A percentile compares a stretch with the other conserved stretches of the same genome.
phyloP scores from a whole-genome alignment of 768 basidiomycete genomes.

The Auriculariales sp. region DNA sequence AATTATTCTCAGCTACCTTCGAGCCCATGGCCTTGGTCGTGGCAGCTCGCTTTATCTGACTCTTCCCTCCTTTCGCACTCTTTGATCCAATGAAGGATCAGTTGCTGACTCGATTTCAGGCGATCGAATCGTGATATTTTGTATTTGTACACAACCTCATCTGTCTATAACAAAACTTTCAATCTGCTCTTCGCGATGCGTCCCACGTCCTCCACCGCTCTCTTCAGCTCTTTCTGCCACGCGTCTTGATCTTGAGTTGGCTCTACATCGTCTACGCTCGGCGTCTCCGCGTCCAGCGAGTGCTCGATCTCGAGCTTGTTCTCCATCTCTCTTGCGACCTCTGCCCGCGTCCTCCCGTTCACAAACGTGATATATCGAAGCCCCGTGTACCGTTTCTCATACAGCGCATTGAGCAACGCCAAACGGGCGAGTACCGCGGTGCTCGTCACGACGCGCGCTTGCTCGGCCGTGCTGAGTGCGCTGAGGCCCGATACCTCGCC shows the following conservation, averaged over 20 bases:
- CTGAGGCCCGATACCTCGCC: constrained; percentile 71
- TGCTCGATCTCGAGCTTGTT: constrained; percentile 36
- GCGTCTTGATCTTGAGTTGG: constrained; percentile 25
- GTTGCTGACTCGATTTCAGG: neutral
- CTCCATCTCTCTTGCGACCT: constrained; percentile 72
- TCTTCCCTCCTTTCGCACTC: constrained; percentile 1
- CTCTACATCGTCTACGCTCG: constrained; percentile 18
- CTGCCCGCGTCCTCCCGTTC: constrained; percentile 60
- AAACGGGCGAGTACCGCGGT: constrained; percentile 64
- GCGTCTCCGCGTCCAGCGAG: constrained; percentile 28
- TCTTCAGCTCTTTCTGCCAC: constrained; percentile 55
- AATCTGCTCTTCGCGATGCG: constrained; percentile 63
- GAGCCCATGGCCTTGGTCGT: constrained; percentile 33
- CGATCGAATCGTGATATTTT: too few relatives aligned
- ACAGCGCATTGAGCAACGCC: constrained; percentile 58
- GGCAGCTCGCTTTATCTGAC: constrained; percentile 33
- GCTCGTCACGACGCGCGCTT: constrained; percentile 43
- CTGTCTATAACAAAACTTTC: constrained; percentile 18
- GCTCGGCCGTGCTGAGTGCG: constrained; percentile 64
- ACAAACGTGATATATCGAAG: constrained; percentile 88
- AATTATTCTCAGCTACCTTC: constrained; percentile 87
- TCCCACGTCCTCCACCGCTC: constrained; percentile 63
- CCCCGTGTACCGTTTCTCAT: constrained; percentile 58
- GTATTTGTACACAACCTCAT: neutral
- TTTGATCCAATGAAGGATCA: fast-evolving